Conservation (phyloP, 345 rosid species). For the Citrus maxima region DNA sequence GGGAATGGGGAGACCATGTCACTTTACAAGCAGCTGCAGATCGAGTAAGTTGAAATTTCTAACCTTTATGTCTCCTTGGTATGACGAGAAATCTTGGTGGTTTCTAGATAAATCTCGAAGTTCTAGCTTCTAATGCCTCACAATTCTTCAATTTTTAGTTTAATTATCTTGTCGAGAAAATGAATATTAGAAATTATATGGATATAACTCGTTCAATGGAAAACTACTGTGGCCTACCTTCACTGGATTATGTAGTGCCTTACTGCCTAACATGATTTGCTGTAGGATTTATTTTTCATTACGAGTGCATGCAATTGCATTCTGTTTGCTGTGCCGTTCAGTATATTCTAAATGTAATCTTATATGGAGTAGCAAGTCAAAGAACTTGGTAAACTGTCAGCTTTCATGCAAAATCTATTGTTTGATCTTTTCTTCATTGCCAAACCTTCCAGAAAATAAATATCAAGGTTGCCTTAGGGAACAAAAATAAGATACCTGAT, state of each 20-base stretch:
- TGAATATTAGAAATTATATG: background rate
- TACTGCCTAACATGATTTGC: background rate
- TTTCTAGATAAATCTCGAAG: background rate
- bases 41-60: constrained; percentile 53
- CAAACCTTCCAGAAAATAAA: background rate
- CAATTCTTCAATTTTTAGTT: background rate
- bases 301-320: background rate
- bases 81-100: background rate
- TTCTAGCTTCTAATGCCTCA: background rate
- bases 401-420: background rate
- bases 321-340: background rate
- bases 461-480: background rate
- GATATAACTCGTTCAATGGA: background rate
- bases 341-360: background rate
- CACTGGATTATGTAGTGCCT: background rate
- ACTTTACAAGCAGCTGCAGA: constrained; percentile 98
- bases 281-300: background rate
- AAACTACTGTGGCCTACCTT: background rate
- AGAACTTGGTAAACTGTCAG: background rate
- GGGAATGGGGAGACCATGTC: constrained; percentile 98
- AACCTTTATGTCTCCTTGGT: background rate
- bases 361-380: background rate
- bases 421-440: background rate
- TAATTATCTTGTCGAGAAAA: background rate
- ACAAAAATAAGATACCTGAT: background rate